phyloP scores from a whole-genome alignment of 306 rosid genomes.

The Acacia confusa region DNA sequence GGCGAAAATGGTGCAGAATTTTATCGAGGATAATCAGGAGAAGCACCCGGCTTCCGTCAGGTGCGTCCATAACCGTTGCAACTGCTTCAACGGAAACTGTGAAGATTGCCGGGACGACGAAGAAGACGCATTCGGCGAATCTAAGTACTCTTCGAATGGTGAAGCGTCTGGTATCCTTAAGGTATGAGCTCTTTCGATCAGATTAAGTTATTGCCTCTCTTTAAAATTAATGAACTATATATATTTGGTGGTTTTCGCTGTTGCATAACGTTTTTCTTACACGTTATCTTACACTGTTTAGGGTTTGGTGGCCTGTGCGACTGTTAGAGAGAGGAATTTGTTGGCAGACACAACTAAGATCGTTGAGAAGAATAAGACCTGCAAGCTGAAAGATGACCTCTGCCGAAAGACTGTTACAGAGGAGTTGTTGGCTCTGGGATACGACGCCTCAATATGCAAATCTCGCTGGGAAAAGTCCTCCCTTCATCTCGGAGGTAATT shows the following conservation, averaged over 20 bases:
- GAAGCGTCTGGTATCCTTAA: conserved; percentile 71
- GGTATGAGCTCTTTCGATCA: conserved; percentile 38
- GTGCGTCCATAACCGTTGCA: conserved; percentile 65
- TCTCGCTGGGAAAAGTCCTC: conserved; percentile 86
- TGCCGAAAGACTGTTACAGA: conserved; percentile 52
- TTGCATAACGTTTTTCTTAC: neutral
- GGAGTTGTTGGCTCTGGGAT: conserved; percentile 59
- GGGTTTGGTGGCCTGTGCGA: conserved; percentile 62
- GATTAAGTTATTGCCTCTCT: neutral
- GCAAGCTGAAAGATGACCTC: conserved; percentile 63
- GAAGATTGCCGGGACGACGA: conserved; percentile 67
- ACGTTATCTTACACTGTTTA: conserved; percentile 19
- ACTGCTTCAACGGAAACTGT: conserved; percentile 66
- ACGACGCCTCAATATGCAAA: conserved; percentile 84
- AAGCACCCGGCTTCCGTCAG: conserved; percentile 39
- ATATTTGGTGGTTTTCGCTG: neutral
- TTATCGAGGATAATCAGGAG: conserved; percentile 78
- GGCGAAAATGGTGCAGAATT: conserved; percentile 81
- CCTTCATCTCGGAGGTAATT: conserved; percentile 64
- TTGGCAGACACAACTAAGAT: conserved; percentile 73
- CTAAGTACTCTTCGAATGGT: conserved; percentile 37
- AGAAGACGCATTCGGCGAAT: conserved; percentile 34
- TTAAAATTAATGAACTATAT: neutral
- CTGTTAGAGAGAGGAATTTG: conserved; percentile 63
- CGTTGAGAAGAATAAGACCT: conserved; percentile 72